Evolutionary conservation across 73 alveolate species (phyloP).

Genomic region (Paramecium biaurelia): DNA sequence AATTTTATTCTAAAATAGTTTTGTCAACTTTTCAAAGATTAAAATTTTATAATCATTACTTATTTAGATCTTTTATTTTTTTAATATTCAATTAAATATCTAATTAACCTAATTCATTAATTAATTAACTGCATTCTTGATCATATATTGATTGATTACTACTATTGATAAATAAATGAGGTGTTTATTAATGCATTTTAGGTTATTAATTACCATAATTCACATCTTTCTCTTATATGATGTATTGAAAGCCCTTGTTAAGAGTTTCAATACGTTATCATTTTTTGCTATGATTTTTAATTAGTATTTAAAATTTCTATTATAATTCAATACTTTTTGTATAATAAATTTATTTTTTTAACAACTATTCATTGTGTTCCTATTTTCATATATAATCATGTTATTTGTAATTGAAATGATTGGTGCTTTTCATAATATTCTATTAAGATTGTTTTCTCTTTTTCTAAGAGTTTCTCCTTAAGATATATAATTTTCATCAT

Average conservation of each 20-base stretch:
- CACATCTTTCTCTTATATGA: neutral
- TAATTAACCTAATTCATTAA: neutral
- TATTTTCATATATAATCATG: neutral
- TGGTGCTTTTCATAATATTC: neutral
- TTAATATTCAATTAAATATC: neutral
- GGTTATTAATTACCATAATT: neutral
- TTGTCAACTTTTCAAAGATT: neutral
- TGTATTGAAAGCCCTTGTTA: neutral
- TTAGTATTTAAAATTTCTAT: too few relatives aligned
- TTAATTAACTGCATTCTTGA: neutral
- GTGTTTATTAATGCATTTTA: neutral
- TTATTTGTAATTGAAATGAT: neutral
- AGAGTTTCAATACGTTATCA: neutral
- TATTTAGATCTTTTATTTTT: neutral
- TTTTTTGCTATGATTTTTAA: neutral
- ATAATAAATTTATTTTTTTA: neutral
- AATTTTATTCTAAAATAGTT: neutral
- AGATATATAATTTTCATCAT: neutral
- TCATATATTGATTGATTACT: neutral
- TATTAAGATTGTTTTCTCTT: neutral
- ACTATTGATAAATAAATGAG: neutral
- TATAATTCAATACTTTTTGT: neutral
- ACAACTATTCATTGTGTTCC: neutral
- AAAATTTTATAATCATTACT: neutral
- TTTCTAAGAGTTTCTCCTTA: neutral